Conservation (phyloP, 768 basidiomycete genomes). For the Boletus tomentosulus region DNA sequence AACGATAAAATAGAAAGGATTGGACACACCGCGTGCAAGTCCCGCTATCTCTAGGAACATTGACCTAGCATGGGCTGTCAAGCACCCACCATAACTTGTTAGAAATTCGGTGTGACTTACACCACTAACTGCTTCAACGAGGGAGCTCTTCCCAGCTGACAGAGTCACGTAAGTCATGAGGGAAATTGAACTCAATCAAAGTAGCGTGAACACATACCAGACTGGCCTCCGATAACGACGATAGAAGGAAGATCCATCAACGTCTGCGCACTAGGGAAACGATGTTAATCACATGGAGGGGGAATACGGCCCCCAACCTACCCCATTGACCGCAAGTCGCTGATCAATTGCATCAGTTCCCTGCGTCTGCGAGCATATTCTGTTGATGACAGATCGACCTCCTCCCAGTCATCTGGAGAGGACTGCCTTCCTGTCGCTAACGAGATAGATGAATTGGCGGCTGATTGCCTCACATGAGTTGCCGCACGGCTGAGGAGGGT, state of each 20-base stretch:
- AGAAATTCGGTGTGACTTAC: slow-evolving; percentile 29
- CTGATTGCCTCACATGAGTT: background rate
- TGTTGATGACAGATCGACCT: slow-evolving; percentile 24
- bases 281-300: background rate
- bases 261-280: slow-evolving; percentile 31
- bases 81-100: background rate
- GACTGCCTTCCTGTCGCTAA: background rate
- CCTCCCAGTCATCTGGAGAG: slow-evolving; percentile 13
- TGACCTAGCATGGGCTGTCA: slow-evolving; percentile 39
- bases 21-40: slow-evolving; percentile 51
- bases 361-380: slow-evolving; percentile 40
- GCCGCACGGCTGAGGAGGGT: background rate
- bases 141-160: slow-evolving; percentile 55
- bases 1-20: background rate
- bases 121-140: slow-evolving; percentile 55
- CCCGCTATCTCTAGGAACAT: slow-evolving; percentile 57
- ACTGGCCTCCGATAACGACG: slow-evolving; percentile 54
- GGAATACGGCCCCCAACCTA: slow-evolving; percentile 5
- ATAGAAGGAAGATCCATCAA: slow-evolving; percentile 47
- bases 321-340: slow-evolving; percentile 41
- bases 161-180: background rate
- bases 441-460: background rate
- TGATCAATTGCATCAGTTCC: slow-evolving; percentile 38
- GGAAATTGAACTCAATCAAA: background rate
- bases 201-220: slow-evolving; percentile 33